Percentiles rank a stretch among this genome's conserved stretches.
Evolutionary conservation across 1,139 yeast genomes (phyloP).

Genomic region (Yamadazyma epiphylla): DNA sequence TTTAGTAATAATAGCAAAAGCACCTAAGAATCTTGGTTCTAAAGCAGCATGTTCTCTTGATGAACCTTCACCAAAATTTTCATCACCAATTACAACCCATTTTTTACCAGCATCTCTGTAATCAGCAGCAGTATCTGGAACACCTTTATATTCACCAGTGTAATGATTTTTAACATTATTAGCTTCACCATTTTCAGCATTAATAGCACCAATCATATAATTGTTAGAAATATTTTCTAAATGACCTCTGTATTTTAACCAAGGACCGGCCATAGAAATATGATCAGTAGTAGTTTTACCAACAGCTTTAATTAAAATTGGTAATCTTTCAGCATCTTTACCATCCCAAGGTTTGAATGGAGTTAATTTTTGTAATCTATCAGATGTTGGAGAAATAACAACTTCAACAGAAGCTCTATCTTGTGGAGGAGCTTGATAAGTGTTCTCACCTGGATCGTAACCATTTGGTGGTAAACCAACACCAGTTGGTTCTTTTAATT

Average conservation of each 20-base stretch:
- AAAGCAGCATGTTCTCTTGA: conserved; percentile 99
- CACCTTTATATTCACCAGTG: conserved; percentile 92
- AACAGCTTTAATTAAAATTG: conserved; percentile 91
- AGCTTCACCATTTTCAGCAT: conserved; percentile 94
- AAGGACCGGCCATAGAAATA: conserved; percentile 99
- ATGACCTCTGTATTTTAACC: conserved; percentile 99
- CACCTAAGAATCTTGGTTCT: conserved; percentile 99
- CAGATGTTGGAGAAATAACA: conserved; percentile 77
- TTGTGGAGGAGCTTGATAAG: conserved; percentile 96
- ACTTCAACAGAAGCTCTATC: conserved; percentile 79
- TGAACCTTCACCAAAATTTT: conserved; percentile 99
- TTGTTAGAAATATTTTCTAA: conserved; percentile 97
- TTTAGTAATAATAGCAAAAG: conserved; percentile 93
- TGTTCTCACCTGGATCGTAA: conserved; percentile 92
- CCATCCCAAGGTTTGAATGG: conserved; percentile 82
- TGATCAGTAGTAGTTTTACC: conserved; percentile 99
- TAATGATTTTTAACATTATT: conserved; percentile 84
- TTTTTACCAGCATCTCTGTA: conserved; percentile 89
- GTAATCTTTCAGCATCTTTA: conserved; percentile 83
- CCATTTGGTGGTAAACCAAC: conserved; percentile 91
- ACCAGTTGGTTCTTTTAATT: conserved; percentile 85
- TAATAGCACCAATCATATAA: conserved; percentile 99
- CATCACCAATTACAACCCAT: conserved; percentile 99
- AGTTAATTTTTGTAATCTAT: conserved; percentile 49
- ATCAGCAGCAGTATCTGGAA: conserved; percentile 92